Evolutionary conservation across 345 rosid genomes (phyloP), one percentile per base, ranked within the genome.

Genomic region (Hibiscus trionum): DNA sequence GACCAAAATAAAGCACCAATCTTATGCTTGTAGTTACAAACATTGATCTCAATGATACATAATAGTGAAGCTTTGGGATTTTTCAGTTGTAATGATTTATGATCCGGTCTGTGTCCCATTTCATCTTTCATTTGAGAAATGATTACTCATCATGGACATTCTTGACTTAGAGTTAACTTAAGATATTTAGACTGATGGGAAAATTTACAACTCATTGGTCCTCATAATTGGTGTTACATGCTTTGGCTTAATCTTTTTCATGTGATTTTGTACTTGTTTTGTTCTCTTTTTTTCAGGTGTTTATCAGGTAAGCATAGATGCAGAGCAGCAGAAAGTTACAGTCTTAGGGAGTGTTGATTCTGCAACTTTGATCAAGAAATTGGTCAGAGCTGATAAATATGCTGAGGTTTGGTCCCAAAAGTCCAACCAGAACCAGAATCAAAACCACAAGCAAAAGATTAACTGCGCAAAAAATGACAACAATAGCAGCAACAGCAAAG

Each of bases 241-340:
- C 42, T 2, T 60, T 42, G 66, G 65, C 44, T 65, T 65, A 61
- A 21, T 2, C 27, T 44, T 4, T 4, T 42, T 35, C 39, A 26
- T 57, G 1, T 70, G 31, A 26, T 73, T 72, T 27, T 73, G 33
- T 26, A 7, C 16, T 69, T 64, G 42, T 26, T 35, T 42, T 62
- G 46, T 42, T 3, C 12, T 56, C 7, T 11, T 29, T 76, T 67
- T 44, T 66, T 0, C 78, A 91, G 97, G 97, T 12, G 95, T 91
- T 71, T 91, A 79, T 70, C 88, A 77, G 65, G 93, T 89, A 53
- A 86, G 39, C 78, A 80, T 88, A 72, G 97, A 91, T 73, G 77
- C 86, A 11, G 97, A 91, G 66, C 91, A 86, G 52, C 95, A 89
- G 77, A 91, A 81, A 77, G 97, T 91, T 9, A 82, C 93, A 4